Evolutionary conservation across 495 filamentous ascomycete species (phyloP), one percentile per base, ranked within the genome.

Genomic region (Trypethelium eluteriae): DNA sequence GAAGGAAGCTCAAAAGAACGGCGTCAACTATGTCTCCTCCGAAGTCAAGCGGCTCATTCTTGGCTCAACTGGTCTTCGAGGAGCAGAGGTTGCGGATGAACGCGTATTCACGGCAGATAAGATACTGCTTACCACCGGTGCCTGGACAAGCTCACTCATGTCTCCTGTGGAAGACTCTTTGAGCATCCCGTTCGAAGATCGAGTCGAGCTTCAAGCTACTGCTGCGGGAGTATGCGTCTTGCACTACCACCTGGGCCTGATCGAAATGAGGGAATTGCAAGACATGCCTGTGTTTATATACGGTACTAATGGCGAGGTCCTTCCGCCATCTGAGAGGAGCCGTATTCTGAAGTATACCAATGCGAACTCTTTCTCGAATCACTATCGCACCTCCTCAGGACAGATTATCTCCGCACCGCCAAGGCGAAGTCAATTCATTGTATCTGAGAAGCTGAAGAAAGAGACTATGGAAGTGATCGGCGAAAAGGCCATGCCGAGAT

Each of bases 231-330:
- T 79, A 2, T 76, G 70, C 62, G 75, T 79, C 6, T 74, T 76
- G 11, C 75, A 78, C 70, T 76, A 76, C 39, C 73, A 76, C 64
- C 70, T 81, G 11, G 62, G 68, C 1, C 66, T 69, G 1, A 66
- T 39, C 3, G 79, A 81, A 62, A 69, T 67, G 34, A 38, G 67
- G 38, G n/a, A 67, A 3, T 76, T 76, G 46, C 53, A 66, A 11
- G 65, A 73, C 46, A 74, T 79, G n/a, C 76, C 79, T 2, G 76
- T 81, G 0, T 66, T 78, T 25, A 71, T 81, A 0, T 78, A 78
- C 66, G 76, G 77, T 2, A 74, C 70, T 32, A 49, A 74, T 65
- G 78, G 78, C 72, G 75, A 72, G n/a, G 73, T 75, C 63, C 44
- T 76, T 11, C 76, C 77, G 18, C 78, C 78, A n/a, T 77, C 79